Percentiles rank a stretch among this genome's conserved stretches.
Evolutionary conservation across 371 early-diverging fungal species (phyloP).

Genomic region (Capillidium rhysosporum): DNA sequence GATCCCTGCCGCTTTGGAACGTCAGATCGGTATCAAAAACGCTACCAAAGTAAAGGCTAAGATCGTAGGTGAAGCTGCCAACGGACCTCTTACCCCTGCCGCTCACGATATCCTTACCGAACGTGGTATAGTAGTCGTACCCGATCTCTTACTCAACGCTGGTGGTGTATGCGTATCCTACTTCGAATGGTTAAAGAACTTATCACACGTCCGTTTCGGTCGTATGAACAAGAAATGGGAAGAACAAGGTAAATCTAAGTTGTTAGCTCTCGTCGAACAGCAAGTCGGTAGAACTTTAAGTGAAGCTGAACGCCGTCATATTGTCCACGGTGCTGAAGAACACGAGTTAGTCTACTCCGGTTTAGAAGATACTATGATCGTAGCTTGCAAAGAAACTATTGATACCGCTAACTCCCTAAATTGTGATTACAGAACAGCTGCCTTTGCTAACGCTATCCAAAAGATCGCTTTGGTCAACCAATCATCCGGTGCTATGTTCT

Average conservation of each 20-base stretch:
- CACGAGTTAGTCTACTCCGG: conserved; percentile 79
- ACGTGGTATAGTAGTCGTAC: conserved; percentile 48
- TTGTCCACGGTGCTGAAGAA: conserved; percentile 79
- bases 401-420: conserved; percentile 12
- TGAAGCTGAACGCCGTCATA: conserved; percentile 50
- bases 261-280: conserved; percentile 55
- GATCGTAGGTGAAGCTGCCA: conserved; percentile 73
- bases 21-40: conserved; percentile 64
- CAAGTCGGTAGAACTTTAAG: conserved; percentile 53
- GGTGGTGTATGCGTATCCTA: conserved; percentile 69
- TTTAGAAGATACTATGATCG: conserved; percentile 70
- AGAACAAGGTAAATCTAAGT: conserved; percentile 53
- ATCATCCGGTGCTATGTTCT: conserved; percentile 61
- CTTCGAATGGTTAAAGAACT: conserved; percentile 69
- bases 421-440: conserved; percentile 69
- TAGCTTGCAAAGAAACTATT: conserved; percentile 13
- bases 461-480: conserved; percentile 66
- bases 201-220: conserved; percentile 73
- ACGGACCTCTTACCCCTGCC: conserved; percentile 67
- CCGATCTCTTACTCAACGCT: conserved; percentile 66
- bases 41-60: conserved; percentile 63
- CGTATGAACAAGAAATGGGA: conserved; percentile 86
- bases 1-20: conserved; percentile 72
- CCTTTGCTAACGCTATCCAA: conserved; percentile 64
- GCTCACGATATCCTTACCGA: conserved; percentile 48